Percentiles rank a stretch among this genome's conserved stretches.
phyloP scores from a whole-genome alignment of 2,329 filamentous ascomycete genomes.

The Colletotrichum acutatum region DNA sequence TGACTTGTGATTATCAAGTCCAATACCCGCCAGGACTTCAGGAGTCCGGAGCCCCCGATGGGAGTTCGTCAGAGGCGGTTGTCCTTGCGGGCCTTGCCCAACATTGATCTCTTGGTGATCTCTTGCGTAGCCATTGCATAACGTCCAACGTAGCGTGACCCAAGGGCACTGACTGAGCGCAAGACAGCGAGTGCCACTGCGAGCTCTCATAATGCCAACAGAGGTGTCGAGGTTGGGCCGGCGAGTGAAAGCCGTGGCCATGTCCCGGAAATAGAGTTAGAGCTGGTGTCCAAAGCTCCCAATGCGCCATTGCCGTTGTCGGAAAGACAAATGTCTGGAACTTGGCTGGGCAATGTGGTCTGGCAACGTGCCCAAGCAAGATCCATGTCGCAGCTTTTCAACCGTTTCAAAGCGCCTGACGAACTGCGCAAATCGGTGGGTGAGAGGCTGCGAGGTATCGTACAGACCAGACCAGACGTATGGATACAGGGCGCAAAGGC shows the following conservation, averaged over 20 bases:
- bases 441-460: background rate
- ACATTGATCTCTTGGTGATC: background rate
- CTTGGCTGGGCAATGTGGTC: background rate
- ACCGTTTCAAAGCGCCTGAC: constrained; percentile 21
- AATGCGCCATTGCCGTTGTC: constrained; percentile 15
- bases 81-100: background rate
- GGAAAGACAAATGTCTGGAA: constrained; percentile 2
- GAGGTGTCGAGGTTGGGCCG: background rate
- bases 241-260: background rate
- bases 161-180: constrained; percentile 11
- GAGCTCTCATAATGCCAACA: background rate
- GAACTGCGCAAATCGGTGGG: background rate
- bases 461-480: constrained; percentile 1
- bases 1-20: background rate
- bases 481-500: constrained; percentile 3
- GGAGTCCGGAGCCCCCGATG: constrained; percentile 11
- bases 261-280: constrained; percentile 26
- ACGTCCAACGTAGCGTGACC: constrained; percentile 15
- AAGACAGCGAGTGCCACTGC: background rate
- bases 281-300: constrained; percentile 34
- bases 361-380: background rate
- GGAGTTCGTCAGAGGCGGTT: background rate
- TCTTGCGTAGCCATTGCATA: constrained; percentile 10
- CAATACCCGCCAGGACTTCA: background rate
- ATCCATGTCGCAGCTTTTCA: constrained; percentile 31